phyloP scores from a whole-genome alignment of 805 yeast genomes.

The Yarrowia sp. region DNA sequence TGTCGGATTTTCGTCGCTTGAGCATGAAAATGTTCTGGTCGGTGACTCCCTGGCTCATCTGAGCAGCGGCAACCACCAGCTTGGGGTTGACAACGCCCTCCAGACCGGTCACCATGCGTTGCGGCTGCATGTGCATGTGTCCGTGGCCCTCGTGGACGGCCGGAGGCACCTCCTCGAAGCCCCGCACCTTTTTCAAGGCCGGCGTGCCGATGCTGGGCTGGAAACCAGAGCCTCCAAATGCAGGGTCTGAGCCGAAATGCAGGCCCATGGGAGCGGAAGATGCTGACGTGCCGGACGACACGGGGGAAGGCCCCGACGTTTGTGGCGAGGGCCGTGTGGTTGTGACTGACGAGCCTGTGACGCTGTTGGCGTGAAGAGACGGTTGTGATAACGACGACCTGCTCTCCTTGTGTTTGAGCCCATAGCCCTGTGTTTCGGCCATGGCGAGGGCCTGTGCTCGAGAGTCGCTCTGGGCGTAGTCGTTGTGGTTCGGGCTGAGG shows the following conservation, averaged over 20 bases:
- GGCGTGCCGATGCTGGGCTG: slow-evolving; percentile 15
- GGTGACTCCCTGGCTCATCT: slow-evolving; percentile 18
- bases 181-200: slow-evolving; percentile 5
- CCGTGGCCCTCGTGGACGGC: slow-evolving; percentile 17
- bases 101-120: slow-evolving; percentile 11
- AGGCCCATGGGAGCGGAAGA: slow-evolving; percentile 21
- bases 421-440: slow-evolving; percentile 21
- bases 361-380: background rate
- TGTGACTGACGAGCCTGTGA: slow-evolving; percentile 11
- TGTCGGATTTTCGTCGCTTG: slow-evolving; percentile 22
- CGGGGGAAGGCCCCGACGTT: slow-evolving; percentile 14
- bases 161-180: slow-evolving; percentile 10
- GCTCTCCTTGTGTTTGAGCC: slow-evolving; percentile 20
- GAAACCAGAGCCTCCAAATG: slow-evolving; percentile 24
- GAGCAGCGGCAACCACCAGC: slow-evolving; percentile 9
- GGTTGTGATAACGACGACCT: slow-evolving; percentile 12
- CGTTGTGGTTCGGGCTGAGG: slow-evolving; percentile 7
- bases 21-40: slow-evolving; percentile 5
- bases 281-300: slow-evolving; percentile 11
- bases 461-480: slow-evolving; percentile 15
- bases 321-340: slow-evolving; percentile 11
- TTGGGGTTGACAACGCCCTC: slow-evolving; percentile 25
- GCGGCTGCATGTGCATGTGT: slow-evolving; percentile 22
- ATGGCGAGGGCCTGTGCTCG: slow-evolving; percentile 22
- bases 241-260: slow-evolving; percentile 26